Base-by-base conservation (phyloP, 2,329 filamentous ascomycete species). In the Aspergillus puulaauensis region DNA sequence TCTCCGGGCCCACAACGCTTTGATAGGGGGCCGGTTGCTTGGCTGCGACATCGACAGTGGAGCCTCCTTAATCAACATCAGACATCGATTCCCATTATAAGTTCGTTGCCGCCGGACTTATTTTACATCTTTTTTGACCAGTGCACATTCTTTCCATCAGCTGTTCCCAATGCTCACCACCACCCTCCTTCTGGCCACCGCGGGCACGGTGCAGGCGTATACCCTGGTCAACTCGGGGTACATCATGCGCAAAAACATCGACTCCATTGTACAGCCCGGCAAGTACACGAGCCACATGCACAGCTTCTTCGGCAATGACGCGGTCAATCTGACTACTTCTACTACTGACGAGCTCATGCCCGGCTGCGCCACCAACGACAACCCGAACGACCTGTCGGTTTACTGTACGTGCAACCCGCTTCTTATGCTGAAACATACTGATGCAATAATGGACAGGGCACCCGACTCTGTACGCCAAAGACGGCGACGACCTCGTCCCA, bases 161-260 rank as follows among this genome's bases (percentile, higher is more conserved):
- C 3, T 21, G 21, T 31, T 11, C 27, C 2, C 27, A 11, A 31
- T 31, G 27, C 27, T 31, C 9, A 11, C 27, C 27, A 31, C 27
- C 3, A 9, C 27, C 1, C 27, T 31, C 27, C 27, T 31, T 9
- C 27, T 31, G 3, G 27, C 27, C 27, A 31, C 27, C 27, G 27
- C 27, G 8, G 27, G 27, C 9, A 11, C 27, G 27, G 27, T 31
- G 27, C 27, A 31, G 27, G 27, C 9, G 1, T 31, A 31, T 31
- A 31, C 27, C 9, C 27, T 31, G 27, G 27, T 31, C 27, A 31
- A 31, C 27, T 31, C 27, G 9, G 9, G 9, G 27, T 31, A 31
- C 27, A 31, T 65, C 45, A 65, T 65, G 63, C 44, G 45, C 43
- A 65, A 65, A 40, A 65, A 65, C 49, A 62, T 65, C 15, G 63